These are phyloP conservation scores for Sporothrix luriei DNA, from an alignment of 2,329 filamentous ascomycete species.

Conservation along the genomic window DNA sequence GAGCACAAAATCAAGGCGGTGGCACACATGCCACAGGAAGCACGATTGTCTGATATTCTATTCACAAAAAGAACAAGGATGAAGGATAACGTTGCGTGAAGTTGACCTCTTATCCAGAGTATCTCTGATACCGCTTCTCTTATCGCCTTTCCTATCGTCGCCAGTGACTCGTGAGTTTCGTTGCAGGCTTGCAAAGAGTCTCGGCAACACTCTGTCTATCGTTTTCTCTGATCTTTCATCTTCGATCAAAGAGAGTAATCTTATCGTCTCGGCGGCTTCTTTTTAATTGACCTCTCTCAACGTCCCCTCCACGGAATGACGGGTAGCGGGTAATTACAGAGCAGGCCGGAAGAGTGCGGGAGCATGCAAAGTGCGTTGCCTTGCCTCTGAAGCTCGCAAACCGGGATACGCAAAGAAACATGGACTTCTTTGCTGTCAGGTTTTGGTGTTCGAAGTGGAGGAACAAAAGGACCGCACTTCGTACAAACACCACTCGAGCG, in stretches of 20 bases:
- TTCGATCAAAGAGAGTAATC: too few species aligned
- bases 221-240: not conserved
- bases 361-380: not conserved
- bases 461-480: not conserved
- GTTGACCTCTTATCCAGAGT: too few species aligned
- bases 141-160: too few species aligned
- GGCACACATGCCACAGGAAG: too few species aligned
- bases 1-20: too few species aligned
- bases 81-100: too few species aligned
- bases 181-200: not conserved
- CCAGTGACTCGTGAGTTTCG: too few species aligned
- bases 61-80: too few species aligned
- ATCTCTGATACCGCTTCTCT: too few species aligned
- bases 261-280: not conserved
- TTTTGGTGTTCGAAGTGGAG: not conserved
- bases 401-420: constrained; percentile 20
- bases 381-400: constrained; percentile 22
- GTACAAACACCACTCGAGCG: not conserved
- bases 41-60: too few species aligned
- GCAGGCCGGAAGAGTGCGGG: not conserved
- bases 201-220: not conserved
- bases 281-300: not conserved
- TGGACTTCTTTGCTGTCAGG: not conserved
- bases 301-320: not conserved
- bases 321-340: not conserved